Evolutionary conservation across 2,329 filamentous ascomycete genomes (phyloP).

Genomic region (Talaromyces sp.): DNA sequence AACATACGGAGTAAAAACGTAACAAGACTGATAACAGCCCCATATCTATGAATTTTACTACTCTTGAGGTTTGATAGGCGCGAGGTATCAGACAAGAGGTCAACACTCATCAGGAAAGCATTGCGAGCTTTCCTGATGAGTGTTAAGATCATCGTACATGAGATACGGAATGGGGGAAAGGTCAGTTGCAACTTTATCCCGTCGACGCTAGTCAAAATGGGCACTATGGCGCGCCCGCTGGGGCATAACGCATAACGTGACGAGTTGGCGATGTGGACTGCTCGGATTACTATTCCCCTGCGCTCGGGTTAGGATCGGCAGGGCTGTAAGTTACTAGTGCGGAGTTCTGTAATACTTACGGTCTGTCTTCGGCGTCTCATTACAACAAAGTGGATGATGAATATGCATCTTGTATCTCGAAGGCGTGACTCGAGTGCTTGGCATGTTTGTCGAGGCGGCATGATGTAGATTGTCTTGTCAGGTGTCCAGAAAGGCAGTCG

Average conservation of each 20-base stretch:
- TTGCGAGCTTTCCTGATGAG: neutral
- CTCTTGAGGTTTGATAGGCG: neutral
- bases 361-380: neutral
- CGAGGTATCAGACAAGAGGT: neutral
- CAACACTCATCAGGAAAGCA: too few relatives aligned
- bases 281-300: neutral
- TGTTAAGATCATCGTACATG: neutral
- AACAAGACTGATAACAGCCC: neutral
- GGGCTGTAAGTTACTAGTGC: slow-evolving; percentile 2
- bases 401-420: neutral
- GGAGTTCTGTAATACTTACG: neutral
- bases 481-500: neutral
- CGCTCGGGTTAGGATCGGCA: slow-evolving; percentile 1
- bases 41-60: neutral
- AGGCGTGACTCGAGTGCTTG: neutral
- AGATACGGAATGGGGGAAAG: neutral
- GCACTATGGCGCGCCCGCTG: neutral
- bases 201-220: neutral
- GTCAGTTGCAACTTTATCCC: neutral
- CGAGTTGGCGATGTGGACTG: neutral
- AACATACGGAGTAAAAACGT: neutral
- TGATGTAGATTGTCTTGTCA: neutral
- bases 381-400: neutral
- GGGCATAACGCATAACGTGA: neutral
- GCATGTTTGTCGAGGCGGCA: neutral